A percentile compares a stretch with the other conserved stretches of the same genome.
Conservation (phyloP, 495 filamentous ascomycete species). For the Tuber microsphaerosporum region DNA sequence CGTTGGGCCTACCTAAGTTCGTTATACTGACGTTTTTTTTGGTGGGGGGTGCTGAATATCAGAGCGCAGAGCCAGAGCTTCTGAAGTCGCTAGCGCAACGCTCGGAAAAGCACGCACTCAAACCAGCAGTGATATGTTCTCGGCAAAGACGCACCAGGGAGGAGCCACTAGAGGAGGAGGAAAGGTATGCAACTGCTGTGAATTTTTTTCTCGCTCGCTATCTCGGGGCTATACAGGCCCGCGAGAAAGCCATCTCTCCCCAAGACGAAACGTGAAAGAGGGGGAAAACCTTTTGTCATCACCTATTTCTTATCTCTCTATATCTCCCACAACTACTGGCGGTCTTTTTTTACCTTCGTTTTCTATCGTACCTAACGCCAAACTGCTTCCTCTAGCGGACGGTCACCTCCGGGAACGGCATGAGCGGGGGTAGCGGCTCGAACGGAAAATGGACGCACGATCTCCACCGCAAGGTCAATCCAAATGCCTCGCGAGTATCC, state of each 20-base stretch:
- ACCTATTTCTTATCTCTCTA: slow-evolving; percentile 22
- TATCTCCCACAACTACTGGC: slow-evolving; percentile 22
- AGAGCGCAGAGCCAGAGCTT: slow-evolving; percentile 39
- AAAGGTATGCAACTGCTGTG: slow-evolving; percentile 29
- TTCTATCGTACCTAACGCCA: slow-evolving; percentile 34
- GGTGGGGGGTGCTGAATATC: background rate
- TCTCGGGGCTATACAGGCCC: background rate
- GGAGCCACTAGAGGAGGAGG: slow-evolving; percentile 25
- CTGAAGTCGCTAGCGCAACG: slow-evolving; percentile 34
- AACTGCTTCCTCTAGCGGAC: slow-evolving; percentile 27
- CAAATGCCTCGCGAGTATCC: slow-evolving; percentile 36
- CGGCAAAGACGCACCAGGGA: background rate
- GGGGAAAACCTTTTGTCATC: slow-evolving; percentile 27
- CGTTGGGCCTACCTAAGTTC: background rate
- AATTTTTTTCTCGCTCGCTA: background rate
- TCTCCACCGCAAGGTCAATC: slow-evolving; percentile 46
- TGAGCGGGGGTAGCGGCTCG: slow-evolving; percentile 43
- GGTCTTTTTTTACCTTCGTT: slow-evolving; percentile 24
- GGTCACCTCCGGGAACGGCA: slow-evolving; percentile 29
- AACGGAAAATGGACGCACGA: slow-evolving; percentile 57
- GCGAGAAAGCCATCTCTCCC: background rate
- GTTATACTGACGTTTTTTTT: background rate
- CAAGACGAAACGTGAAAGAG: slow-evolving; percentile 5
- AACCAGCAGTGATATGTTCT: background rate
- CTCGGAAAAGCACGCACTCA: slow-evolving; percentile 35